Conservation (phyloP, 768 basidiomycete genomes). For the Hebeloma cylindrosporum region DNA sequence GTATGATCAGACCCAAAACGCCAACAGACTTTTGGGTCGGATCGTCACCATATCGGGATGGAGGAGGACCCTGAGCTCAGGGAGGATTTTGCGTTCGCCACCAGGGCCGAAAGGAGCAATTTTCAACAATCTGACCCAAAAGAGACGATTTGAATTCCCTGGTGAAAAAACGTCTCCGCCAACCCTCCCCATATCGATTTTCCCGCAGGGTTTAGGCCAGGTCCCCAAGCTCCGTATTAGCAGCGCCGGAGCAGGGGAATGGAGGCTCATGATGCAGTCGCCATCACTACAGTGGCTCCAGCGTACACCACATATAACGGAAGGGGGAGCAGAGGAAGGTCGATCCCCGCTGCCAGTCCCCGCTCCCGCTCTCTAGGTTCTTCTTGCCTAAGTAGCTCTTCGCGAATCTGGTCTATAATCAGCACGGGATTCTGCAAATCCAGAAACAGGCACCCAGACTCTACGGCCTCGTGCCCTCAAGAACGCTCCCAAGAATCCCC, state of each 20-base stretch:
- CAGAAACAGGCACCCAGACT: constrained; percentile 1
- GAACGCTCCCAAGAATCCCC: constrained; percentile 4
- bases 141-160: neutral
- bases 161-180: neutral
- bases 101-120: no score
- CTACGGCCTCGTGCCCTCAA: constrained; percentile 16
- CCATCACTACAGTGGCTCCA: constrained; percentile 16
- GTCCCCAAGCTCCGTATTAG: constrained; percentile 8
- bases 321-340: constrained; percentile 2
- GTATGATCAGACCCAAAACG: no score
- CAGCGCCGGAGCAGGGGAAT: constrained; percentile 3
- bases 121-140: no score
- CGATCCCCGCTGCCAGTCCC: constrained; percentile 4
- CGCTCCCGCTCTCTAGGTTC: constrained; percentile 1
- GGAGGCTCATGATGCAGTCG: constrained; percentile 15
- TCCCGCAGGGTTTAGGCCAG: constrained; percentile 15
- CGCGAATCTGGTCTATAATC: constrained; percentile 11
- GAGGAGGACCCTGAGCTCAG: no score
- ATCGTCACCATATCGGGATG: no score
- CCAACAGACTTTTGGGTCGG: no score
- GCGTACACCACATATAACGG: constrained; percentile 2
- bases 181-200: no score
- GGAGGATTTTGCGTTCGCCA: no score
- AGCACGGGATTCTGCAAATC: constrained; percentile 1
- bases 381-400: neutral